A percentile compares a stretch with the other conserved stretches of the same genome.
These are phyloP conservation scores for Penicillium egyptiacum DNA, from an alignment of 495 filamentous ascomycete species.

Conservation along the genomic window DNA sequence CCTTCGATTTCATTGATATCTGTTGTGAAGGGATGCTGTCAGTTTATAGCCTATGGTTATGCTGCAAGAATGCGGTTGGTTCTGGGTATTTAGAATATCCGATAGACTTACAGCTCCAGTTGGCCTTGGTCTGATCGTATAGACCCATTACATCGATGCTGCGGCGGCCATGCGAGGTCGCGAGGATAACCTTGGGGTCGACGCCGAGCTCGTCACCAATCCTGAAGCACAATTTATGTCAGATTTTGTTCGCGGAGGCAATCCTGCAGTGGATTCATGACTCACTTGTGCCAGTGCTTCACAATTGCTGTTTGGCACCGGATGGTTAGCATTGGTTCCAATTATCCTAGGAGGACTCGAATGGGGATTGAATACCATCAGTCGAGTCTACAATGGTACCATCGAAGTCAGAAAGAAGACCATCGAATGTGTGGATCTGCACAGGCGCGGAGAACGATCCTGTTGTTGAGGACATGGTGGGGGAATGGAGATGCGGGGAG, in stretches of 20 bases:
- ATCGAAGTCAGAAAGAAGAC: conserved; percentile 90
- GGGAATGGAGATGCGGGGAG: conserved; percentile 20
- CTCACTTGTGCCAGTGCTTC: conserved; percentile 87
- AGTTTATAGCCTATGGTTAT: background rate
- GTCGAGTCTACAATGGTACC: conserved; percentile 55
- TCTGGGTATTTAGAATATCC: background rate
- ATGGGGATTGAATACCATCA: conserved; percentile 32
- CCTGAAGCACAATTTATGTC: conserved; percentile 40
- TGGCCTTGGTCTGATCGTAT: conserved; percentile 77
- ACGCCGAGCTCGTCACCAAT: conserved; percentile 81
- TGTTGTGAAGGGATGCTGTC: conserved; percentile 33
- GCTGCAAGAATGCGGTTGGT: background rate
- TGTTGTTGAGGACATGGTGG: conserved; percentile 35
- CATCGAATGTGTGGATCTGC: conserved; percentile 64
- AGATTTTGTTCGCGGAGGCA: background rate
- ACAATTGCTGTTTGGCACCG: conserved; percentile 66
- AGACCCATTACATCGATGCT: conserved; percentile 76
- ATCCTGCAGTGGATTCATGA: conserved; percentile 6
- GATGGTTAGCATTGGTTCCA: conserved; percentile 11
- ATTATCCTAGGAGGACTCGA: background rate
- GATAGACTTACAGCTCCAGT: conserved; percentile 76
- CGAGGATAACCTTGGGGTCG: conserved; percentile 75
- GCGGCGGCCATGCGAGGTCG: conserved; percentile 85
- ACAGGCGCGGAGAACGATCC: conserved; percentile 59
- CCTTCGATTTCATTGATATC: conserved; percentile 79